A percentile compares a stretch with the other conserved stretches of the same genome.
Evolutionary conservation across 2,329 filamentous ascomycete species (phyloP).

Genomic region (Drechslerella coelobrocha): DNA sequence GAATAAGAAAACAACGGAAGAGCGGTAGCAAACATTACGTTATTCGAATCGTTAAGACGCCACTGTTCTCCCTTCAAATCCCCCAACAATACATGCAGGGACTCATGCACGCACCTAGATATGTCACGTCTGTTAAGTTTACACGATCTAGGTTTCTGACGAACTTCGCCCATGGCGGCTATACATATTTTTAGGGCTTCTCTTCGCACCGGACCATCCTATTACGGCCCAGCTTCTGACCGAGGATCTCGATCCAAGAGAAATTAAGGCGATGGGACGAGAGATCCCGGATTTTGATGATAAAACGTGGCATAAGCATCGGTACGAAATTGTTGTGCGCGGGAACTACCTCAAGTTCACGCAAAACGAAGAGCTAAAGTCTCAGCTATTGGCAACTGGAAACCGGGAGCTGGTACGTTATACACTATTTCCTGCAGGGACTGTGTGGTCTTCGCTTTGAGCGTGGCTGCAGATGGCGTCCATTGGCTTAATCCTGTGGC

Average conservation of each 20-base stretch:
- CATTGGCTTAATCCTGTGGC: not conserved
- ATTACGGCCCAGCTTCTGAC: conserved; percentile 63
- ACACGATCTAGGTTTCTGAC: conserved; percentile 30
- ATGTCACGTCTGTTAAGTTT: conserved; percentile 3
- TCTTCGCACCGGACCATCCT: conserved; percentile 51
- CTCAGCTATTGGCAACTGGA: conserved; percentile 66
- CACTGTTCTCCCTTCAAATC: conserved; percentile 52
- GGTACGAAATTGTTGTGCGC: conserved; percentile 64
- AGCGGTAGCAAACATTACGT: not conserved
- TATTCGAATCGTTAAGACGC: not conserved
- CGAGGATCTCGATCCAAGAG: conserved; percentile 53
- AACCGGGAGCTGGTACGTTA: conserved; percentile 63
- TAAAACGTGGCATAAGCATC: conserved; percentile 63
- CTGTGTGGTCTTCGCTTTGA: not conserved
- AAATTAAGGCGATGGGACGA: conserved; percentile 65
- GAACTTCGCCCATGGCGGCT: conserved; percentile 1
- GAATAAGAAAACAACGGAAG: not conserved
- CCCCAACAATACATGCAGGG: conserved; percentile 46
- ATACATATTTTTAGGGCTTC: conserved; percentile 21
- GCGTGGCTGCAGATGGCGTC: not conserved
- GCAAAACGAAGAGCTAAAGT: conserved; percentile 60
- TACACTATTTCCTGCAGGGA: not conserved
- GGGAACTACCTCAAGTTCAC: conserved; percentile 54
- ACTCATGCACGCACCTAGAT: not conserved
- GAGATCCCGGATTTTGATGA: conserved; percentile 64